Evolutionary conservation across 495 filamentous ascomycete genomes (phyloP).

Genomic region (Neurospora africana): DNA sequence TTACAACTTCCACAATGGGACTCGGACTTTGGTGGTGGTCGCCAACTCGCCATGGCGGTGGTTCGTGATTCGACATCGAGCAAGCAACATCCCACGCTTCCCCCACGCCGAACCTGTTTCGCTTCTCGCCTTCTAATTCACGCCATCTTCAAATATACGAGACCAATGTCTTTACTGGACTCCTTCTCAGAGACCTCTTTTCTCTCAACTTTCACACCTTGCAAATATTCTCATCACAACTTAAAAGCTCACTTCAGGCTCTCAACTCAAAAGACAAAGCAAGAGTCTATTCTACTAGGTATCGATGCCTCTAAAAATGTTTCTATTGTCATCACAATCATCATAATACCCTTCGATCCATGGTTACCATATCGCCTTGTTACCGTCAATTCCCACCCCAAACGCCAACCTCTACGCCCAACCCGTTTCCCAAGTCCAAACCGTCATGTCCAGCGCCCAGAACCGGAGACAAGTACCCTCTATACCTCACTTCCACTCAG

Average conservation of each 20-base stretch:
- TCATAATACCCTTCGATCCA: background rate
- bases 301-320: background rate
- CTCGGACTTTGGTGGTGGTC: background rate
- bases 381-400: background rate
- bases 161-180: background rate
- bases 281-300: background rate
- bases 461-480: background rate
- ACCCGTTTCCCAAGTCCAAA: background rate
- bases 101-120: conserved; percentile 19
- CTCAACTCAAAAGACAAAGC: background rate
- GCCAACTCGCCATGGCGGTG: background rate
- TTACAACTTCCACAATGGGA: background rate
- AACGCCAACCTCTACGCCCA: background rate
- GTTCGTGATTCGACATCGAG: conserved; percentile 12
- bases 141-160: conserved; percentile 20
- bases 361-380: background rate
- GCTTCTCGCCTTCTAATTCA: conserved; percentile 6
- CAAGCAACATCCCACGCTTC: conserved; percentile 25
- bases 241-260: background rate
- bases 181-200: background rate
- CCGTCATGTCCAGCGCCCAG: background rate
- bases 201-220: background rate
- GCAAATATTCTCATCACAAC: background rate
- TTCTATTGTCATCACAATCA: background rate
- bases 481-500: conserved; percentile 36